Base-by-base conservation (phyloP, 768 basidiomycete species). In the Psilocybe azurescens region DNA sequence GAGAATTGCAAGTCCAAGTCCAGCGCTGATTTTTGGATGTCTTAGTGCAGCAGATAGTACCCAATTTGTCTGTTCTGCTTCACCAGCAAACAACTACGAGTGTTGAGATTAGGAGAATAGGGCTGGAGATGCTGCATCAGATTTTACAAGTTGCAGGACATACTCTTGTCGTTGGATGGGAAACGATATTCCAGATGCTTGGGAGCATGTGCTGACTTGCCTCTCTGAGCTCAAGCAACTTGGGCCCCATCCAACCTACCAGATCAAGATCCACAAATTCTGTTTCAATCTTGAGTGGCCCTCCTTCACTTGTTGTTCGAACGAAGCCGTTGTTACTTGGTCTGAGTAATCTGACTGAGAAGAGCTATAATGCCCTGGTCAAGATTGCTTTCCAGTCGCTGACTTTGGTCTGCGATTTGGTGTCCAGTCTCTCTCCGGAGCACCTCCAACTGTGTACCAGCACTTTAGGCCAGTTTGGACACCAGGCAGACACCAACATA, bases 381-480 rank as follows among this genome's bases (percentile, higher is more conserved):
- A 93, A 97, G 74, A 93, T 95, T 46, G 95, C 94, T 0, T 99
- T 97, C 77, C 94, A 96, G 63, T 96, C 93, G 0, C 77, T 99
- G 62, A 98, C 94, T 5, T 78, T 99, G 8, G 94, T 98, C 20
- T 98, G 95, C 74, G 97, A 99, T 71, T 93, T 93, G 2, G 85
- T 98, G 7, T 89, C 94, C 1, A 85, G 86, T 1, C 84, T 99
- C 16, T 89, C 91, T 0, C 84, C 89, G 0, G 86, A 89, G 29
- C 90, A 97, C 68, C 86, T 98, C 24, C 89, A 89, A 7, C 81
- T 93, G 9, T 98, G 95, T 68, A 97, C 98, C 75, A 86, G 82
- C 63, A 96, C 97, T 4, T 81, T 99, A 0, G 94, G 94, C 4
- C 89, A 91, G 58, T 99, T 97, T 74, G 95, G 96, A 7, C 85